These are phyloP conservation scores for Xerophyta viscosa DNA, from an alignment of 106 monocot species.

Conservation along the genomic window DNA sequence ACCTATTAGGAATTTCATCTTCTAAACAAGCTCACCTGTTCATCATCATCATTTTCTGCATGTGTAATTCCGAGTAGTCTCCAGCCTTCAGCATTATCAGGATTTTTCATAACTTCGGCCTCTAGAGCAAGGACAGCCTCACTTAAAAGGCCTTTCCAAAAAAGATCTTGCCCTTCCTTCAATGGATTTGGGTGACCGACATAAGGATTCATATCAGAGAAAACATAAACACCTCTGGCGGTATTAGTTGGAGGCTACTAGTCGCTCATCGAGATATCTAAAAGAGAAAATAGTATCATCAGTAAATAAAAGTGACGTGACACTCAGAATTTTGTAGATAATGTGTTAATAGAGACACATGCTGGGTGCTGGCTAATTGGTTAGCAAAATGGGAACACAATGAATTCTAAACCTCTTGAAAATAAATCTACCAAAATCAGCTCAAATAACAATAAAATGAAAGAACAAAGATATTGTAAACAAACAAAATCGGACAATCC, in stretches of 20 bases:
- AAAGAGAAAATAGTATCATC: not conserved
- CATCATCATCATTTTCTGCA: conserved; percentile 99
- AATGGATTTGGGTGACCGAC: conserved; percentile 96
- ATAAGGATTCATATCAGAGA: conserved; percentile 93
- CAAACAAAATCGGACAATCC: no score
- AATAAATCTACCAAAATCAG: no score
- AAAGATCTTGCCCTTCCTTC: conserved; percentile 92
- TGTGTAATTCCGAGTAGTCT: conserved; percentile 93
- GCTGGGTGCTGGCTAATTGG: no score
- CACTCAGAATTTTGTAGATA: no score
- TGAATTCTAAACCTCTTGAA: no score
- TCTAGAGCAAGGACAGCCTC: conserved; percentile 99
- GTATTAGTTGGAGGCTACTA: conserved; percentile 32
- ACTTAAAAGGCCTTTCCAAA: conserved; percentile 99
- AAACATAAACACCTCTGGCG: conserved; percentile 81
- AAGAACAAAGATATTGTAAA: no score
- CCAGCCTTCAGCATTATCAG: conserved; percentile 96
- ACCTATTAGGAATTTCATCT: no score
- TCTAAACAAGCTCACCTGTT: conserved; percentile 48
- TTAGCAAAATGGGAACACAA: no score
- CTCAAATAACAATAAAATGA: no score
- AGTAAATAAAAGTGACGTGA: no score
- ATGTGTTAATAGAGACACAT: no score
- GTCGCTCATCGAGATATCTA: conserved; percentile 62
- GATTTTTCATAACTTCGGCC: conserved; percentile 97